A percentile compares a stretch with the other conserved stretches of the same genome.
phyloP scores from a whole-genome alignment of 1,284 basidiomycete species.

The Mycosarcoma mackinlayi region DNA sequence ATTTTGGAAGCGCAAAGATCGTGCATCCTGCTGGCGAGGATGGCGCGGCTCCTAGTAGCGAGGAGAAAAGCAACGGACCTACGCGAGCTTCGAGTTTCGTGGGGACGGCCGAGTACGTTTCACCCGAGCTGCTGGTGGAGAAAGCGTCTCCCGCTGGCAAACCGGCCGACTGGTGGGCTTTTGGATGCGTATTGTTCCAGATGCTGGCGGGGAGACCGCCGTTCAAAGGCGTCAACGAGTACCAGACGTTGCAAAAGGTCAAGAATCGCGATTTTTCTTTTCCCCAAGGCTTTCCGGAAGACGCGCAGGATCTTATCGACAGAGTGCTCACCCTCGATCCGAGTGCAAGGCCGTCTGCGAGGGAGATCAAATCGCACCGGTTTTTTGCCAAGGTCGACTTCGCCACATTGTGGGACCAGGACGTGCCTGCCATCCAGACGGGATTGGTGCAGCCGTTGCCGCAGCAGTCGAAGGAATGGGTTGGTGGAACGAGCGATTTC shows the following conservation, averaged over 20 bases:
- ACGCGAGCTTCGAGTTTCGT: constrained; percentile 82
- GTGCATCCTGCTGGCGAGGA: constrained; percentile 29
- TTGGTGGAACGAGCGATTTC: constrained; percentile 33
- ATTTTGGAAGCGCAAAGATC: constrained; percentile 67
- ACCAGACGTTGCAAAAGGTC: constrained; percentile 74
- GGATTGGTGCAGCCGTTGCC: constrained; percentile 43
- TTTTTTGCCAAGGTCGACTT: constrained; percentile 57
- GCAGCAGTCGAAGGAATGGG: constrained; percentile 3
- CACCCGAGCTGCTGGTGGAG: constrained; percentile 84
- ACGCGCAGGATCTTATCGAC: constrained; percentile 71
- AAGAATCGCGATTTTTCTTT: constrained; percentile 71
- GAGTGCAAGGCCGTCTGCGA: constrained; percentile 21
- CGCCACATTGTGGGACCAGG: constrained; percentile 46
- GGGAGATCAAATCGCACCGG: constrained; percentile 44
- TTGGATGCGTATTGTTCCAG: constrained; percentile 73
- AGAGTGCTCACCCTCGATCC: constrained; percentile 69
- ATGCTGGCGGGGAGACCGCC: constrained; percentile 72
- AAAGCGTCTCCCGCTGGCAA: constrained; percentile 71
- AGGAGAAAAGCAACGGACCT: neutral
- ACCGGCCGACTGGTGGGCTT: constrained; percentile 73
- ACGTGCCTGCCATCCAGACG: constrained; percentile 35
- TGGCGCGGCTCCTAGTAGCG: neutral
- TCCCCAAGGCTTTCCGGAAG: constrained; percentile 70
- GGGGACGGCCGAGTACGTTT: constrained; percentile 94
- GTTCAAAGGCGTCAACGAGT: constrained; percentile 73